A percentile compares a stretch with the other conserved stretches of the same genome.
Conservation (phyloP, 2,329 filamentous ascomycete species). For the Aspergillus phoenicis region DNA sequence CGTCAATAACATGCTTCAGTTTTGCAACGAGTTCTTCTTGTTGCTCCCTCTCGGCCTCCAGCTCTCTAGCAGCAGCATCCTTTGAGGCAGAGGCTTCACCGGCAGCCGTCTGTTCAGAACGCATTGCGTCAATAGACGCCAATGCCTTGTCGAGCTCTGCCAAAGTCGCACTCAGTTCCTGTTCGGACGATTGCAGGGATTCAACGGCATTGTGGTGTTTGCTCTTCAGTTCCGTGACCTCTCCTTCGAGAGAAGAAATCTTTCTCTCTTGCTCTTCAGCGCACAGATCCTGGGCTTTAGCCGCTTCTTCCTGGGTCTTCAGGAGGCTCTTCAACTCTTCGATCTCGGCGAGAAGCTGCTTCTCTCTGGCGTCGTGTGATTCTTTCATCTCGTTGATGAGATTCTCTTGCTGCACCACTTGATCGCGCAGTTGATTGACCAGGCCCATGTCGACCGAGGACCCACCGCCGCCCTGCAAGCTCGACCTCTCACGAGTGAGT, state of each 20-base stretch:
- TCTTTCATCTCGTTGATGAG: slow-evolving; percentile 75
- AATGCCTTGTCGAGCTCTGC: slow-evolving; percentile 70
- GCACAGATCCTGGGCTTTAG: slow-evolving; percentile 38
- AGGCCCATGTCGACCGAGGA: slow-evolving; percentile 90
- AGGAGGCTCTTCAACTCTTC: slow-evolving; percentile 65
- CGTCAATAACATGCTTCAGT: slow-evolving; percentile 74
- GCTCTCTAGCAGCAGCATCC: slow-evolving; percentile 46
- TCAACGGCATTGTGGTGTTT: slow-evolving; percentile 74
- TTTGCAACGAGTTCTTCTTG: slow-evolving; percentile 63
- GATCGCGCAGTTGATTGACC: slow-evolving; percentile 81
- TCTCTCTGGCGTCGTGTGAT: slow-evolving; percentile 71
- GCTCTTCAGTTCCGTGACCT: slow-evolving; percentile 72
- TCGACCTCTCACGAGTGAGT: slow-evolving; percentile 87
- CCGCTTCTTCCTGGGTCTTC: slow-evolving; percentile 39
- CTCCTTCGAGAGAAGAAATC: slow-evolving; percentile 68
- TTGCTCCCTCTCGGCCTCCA: slow-evolving; percentile 56
- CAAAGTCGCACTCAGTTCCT: slow-evolving; percentile 71
- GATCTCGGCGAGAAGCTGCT: slow-evolving; percentile 72
- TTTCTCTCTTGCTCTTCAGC: slow-evolving; percentile 55
- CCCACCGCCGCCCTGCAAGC: slow-evolving; percentile 66
- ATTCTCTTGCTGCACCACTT: slow-evolving; percentile 82
- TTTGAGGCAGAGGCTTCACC: slow-evolving; percentile 37
- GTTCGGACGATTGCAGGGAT: slow-evolving; percentile 72
- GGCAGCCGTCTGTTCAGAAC: slow-evolving; percentile 42
- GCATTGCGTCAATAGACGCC: slow-evolving; percentile 54